Conservation (phyloP, 208 protist species). For the Novymonas esmeraldas region DNA sequence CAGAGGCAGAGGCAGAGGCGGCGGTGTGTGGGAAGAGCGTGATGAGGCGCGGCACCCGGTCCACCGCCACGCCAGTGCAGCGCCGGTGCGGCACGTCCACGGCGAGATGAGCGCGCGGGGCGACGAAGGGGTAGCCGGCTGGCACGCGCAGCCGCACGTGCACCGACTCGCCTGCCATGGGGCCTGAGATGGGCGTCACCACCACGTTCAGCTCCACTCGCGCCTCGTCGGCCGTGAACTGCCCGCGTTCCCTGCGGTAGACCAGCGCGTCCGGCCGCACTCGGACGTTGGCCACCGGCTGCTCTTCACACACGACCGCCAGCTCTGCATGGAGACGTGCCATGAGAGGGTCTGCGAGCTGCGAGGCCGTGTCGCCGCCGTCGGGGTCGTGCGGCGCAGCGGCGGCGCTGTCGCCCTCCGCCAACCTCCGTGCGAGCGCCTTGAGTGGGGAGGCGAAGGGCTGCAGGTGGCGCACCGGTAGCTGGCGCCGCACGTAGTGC, state of each 20-base stretch:
- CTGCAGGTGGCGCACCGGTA: conserved; percentile 19
- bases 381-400: not conserved
- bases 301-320: conserved; percentile 7
- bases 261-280: conserved; percentile 25
- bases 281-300: conserved; percentile 13
- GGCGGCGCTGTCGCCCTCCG: not conserved
- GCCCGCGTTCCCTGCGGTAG: conserved; percentile 11
- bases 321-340: conserved; percentile 9
- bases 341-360: conserved; percentile 20
- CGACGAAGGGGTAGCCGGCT: conserved; percentile 47
- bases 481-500: conserved; percentile 23
- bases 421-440: conserved; percentile 13
- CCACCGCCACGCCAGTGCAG: conserved; percentile 37
- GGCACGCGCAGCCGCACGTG: conserved; percentile 48
- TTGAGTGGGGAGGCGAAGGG: conserved; percentile 15
- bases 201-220: conserved; percentile 42
- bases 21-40: no score
- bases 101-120: conserved; percentile 38
- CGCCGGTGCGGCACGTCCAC: conserved; percentile 44
- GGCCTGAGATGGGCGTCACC: conserved; percentile 51
- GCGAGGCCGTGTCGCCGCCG: conserved; percentile 1
- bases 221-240: conserved; percentile 25
- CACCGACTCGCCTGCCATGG: conserved; percentile 41
- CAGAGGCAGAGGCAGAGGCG: no score
- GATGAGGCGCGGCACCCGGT: conserved; percentile 47